phyloP scores from a whole-genome alignment of 2,329 filamentous ascomycete genomes.

The Triangularia setosa region DNA sequence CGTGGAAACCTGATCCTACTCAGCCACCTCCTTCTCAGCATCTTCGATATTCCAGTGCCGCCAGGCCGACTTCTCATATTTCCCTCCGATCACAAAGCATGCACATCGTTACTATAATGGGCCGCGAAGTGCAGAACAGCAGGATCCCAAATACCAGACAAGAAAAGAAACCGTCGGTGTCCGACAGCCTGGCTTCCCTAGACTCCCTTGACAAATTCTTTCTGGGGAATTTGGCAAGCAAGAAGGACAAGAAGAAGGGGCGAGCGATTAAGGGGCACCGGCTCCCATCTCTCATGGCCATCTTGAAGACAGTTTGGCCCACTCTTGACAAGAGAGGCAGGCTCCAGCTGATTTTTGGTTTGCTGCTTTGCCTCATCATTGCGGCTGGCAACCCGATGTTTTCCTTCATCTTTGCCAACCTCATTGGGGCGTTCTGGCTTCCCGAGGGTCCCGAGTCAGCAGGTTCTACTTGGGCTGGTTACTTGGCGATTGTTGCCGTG shows the following conservation, averaged over 20 bases:
- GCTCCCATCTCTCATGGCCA: constrained; percentile 42
- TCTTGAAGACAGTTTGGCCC: constrained; percentile 69
- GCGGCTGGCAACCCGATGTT: constrained; percentile 63
- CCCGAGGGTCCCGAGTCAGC: constrained; percentile 43
- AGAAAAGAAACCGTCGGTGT: not conserved
- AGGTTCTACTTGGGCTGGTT: constrained; percentile 64
- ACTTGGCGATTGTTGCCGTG: constrained; percentile 64
- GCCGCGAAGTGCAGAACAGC: constrained; percentile 19
- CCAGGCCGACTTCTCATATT: not conserved
- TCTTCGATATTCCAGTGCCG: not conserved
- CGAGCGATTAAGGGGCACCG: constrained; percentile 3
- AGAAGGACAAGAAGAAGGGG: constrained; percentile 17
- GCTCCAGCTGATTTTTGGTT: constrained; percentile 53
- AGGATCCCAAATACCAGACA: constrained; percentile 16
- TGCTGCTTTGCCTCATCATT: constrained; percentile 59
- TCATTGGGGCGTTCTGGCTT: constrained; percentile 69
- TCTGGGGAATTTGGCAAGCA: constrained; percentile 23
- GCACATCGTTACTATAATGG: constrained; percentile 18
- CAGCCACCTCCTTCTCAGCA: not conserved
- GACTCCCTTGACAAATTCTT: constrained; percentile 26
- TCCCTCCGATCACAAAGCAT: constrained; percentile 7
- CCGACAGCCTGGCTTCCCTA: constrained; percentile 9
- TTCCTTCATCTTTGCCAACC: constrained; percentile 33
- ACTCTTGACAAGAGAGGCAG: constrained; percentile 50
- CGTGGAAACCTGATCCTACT: not conserved